Evolutionary conservation across 106 monocot genomes (phyloP), one percentile per base, ranked within the genome.

Genomic region (Alisma plantagoaquatica): DNA sequence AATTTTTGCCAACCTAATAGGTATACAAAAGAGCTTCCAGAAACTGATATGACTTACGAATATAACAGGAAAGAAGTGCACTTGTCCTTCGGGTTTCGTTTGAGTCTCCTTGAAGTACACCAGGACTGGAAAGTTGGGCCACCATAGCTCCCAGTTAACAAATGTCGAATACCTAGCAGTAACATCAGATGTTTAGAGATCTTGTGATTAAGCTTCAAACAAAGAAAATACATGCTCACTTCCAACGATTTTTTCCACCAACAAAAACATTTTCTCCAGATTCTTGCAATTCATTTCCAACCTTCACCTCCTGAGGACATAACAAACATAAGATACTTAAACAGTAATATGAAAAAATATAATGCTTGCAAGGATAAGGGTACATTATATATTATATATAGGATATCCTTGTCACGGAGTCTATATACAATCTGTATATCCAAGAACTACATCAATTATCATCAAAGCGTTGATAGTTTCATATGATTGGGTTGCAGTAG

Each of bases 71-170:
- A 98, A 98, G 46, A 98, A 98, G 64, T 98, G 89, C 42, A 85
- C 67, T 77, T 98, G 89, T 49, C 96, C 89, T 71, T 89, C 89
- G 22, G 89, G 89, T 59, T 79, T 89, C 18, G 96, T 89, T 46
- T 98, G 96, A 2, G 78, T 85, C 69, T 98, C 96, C 58, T 98
- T 98, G 54, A 98, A 98, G 66, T 98, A 98, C 24, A 98, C 89
- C 57, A 98, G 42, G 49, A 98, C 58, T 60, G 96, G 89, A 59
- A 98, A 85, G 23, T 74, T 81, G 23, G 96, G 89, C 96, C 96
- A 98, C 89, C 96, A 89, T 20, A 98, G 68, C 73, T 98, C 96
- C 96, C 96, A 98, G 43, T 98, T 98, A 45, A 89, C 73, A 67
- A 98, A 98, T 56, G 78, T 75, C 38, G 96, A 89, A 42, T 98